Evolutionary conservation across 495 filamentous ascomycete genomes (phyloP), one percentile per base, ranked within the genome.

Genomic region (Penicillium soppii): DNA sequence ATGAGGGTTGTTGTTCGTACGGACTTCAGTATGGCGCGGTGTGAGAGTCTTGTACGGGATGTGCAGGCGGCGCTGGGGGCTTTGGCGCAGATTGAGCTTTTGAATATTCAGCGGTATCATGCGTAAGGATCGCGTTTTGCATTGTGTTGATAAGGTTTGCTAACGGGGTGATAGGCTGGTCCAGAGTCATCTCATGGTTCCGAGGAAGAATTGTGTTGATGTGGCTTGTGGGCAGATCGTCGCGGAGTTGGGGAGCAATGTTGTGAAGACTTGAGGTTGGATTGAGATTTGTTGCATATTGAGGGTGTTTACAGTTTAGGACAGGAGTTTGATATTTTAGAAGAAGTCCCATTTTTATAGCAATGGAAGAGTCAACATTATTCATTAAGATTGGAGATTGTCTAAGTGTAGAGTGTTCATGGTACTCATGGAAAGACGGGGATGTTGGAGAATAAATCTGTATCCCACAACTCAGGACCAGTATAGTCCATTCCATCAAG

Each of bases 1-100:
- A 85, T 95, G 77, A 82, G 90, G 22, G 82, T 92, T 5, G 90
- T 96, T 3, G 84, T 96, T n/a, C 80, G 90, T 38, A 90, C 92
- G 68, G 90, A 95, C 65, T 95, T 96, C 59, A 84, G 77, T 21
- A 79, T 83, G 61, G 79, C 73, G 48, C 78, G 90, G 19, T 91
- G 88, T 62, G 87, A 92, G 62, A 67, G 73, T 6, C 66, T 96
- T 43, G 77, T 92, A 40, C 52, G 65, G 9, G 90, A 94, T 62
- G 81, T 95, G 61, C 84, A 82, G 60, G 68, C 83, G 37, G 83
- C 83, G 49, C 62, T 87, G 54, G 66, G 81, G 47, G 68, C 82
- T n/a, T 72, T 95, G 45, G 76, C 91, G 80, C 87, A 91, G 59
- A 69, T 74, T 58, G 79, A 83, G 58, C 70, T 92, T 58, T 69